Evolutionary conservation across 2,329 filamentous ascomycete species (phyloP).

Genomic region (Aspergillus arachidicola): DNA sequence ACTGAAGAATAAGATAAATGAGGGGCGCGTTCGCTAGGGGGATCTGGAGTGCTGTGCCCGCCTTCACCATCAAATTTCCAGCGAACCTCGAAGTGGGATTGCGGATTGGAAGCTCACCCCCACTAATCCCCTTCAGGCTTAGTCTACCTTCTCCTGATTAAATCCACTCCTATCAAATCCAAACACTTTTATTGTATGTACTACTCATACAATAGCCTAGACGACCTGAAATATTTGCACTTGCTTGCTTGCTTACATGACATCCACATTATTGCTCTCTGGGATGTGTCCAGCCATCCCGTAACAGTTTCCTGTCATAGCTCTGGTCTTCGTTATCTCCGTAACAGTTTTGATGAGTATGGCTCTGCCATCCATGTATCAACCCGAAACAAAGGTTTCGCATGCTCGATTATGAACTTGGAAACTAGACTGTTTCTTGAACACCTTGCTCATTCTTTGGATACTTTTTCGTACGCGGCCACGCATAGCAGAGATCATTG

Average conservation of each 20-base stretch:
- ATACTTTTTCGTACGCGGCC: conserved; percentile 20
- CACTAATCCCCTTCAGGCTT: conserved; percentile 33
- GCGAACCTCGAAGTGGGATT: conserved; percentile 40
- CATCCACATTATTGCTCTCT: background rate
- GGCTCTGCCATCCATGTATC: background rate
- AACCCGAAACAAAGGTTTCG: background rate
- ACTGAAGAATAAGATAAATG: conserved; percentile 6
- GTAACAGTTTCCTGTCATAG: background rate
- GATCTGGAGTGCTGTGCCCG: conserved; percentile 28
- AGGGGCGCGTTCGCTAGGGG: conserved; percentile 15
- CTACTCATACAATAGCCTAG: background rate
- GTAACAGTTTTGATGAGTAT: background rate
- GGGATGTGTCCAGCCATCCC: background rate
- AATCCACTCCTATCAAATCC: conserved; percentile 4
- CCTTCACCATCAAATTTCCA: conserved; percentile 43
- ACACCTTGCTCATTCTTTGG: conserved; percentile 20
- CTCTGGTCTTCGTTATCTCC: background rate
- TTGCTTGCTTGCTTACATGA: background rate
- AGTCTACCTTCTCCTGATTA: conserved; percentile 18
- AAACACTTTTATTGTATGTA: background rate
- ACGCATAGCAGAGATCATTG: conserved; percentile 19
- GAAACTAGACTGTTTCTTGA: conserved; percentile 18
- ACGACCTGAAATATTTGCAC: background rate
- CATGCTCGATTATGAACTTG: background rate
- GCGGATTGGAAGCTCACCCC: conserved; percentile 36